Evolutionary conservation across 345 rosid genomes (phyloP).

Genomic region (Pistacia atlantica): DNA sequence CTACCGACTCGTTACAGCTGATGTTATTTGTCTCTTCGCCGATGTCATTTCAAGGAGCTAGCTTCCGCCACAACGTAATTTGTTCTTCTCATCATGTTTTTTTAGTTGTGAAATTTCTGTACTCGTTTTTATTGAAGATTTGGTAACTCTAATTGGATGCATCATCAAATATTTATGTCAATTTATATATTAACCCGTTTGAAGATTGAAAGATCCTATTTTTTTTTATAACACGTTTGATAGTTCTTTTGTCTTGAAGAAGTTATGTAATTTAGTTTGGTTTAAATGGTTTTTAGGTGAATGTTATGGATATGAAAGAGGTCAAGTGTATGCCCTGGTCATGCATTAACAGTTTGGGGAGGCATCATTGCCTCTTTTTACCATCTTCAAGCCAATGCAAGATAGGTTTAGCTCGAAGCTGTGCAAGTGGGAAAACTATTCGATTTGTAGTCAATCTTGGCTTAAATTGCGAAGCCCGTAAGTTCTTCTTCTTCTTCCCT

Average conservation of each 20-base stretch:
- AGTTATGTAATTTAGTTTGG: not conserved
- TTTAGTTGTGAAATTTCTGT: not conserved
- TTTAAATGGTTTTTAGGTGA: conserved; percentile 30
- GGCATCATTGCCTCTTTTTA: conserved; percentile 28
- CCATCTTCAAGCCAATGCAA: conserved; percentile 27
- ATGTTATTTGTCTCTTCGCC: not conserved
- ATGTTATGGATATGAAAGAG: conserved; percentile 27
- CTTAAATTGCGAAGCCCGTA: conserved; percentile 38
- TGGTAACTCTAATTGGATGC: not conserved
- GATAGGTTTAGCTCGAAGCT: conserved; percentile 25
- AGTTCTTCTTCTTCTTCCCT: conserved; percentile 20
- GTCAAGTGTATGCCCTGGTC: conserved; percentile 23
- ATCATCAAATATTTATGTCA: no score
- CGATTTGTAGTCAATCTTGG: conserved; percentile 10
- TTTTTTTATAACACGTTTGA: not conserved
- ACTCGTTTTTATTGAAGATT: not conserved
- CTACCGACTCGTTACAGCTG: not conserved
- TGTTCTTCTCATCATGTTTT: not conserved
- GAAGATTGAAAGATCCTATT: not conserved
- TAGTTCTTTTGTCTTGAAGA: not conserved
- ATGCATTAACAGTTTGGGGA: conserved; percentile 29
- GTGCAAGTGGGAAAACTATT: conserved; percentile 7
- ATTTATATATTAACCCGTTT: not conserved
- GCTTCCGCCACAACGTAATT: conserved; percentile 39
- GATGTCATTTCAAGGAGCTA: conserved; percentile 51